Base-by-base conservation (phyloP, 2,329 filamentous ascomycete species). In the Pezicula rhizophila region DNA sequence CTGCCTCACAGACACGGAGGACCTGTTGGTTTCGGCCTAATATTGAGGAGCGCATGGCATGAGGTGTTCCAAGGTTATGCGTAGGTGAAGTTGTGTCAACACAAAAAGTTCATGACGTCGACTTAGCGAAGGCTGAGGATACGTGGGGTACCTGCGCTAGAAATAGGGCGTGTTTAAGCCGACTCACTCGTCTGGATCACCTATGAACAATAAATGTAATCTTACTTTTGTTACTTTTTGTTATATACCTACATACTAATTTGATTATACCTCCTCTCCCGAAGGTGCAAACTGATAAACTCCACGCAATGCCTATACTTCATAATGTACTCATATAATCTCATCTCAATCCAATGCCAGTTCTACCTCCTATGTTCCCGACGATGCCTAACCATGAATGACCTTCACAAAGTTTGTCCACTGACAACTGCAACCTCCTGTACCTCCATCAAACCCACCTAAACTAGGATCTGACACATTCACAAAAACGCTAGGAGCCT, bases 391-490 rank as follows among this genome's bases (percentile, higher is more conserved):
- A 28, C 18, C 20, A 11, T 14, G 40, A 10, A 42, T 23, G 25
- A 60, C 45, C 25, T 49, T 52, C 41, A 52, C 42, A 47, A 64
- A 66, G 46, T 85, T 85, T 48, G 72, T 69, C 77, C 80, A 85
- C 56, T 75, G 69, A 61, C 81, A 85, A 63, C 68, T 72, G 60
- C 81, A 85, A 1, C 82, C 82, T 14, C 80, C 80, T 1, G 71
- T 75, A 34, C 81, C 82, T 18, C 82, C 82, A 61, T 85, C 81
- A 54, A 78, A 76, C 1, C 81, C 82, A 2, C 82, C 82, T 49
- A 78, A 68, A 23, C 68, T 72, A 10, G 65, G 57, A 52, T 81
- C 68, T 1, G 62, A 60, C 1, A 63, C 66, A 18, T 66, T 64
- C 2, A 31, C 47, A 47, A 66, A 66, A n/a, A 62, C 23, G 15